phyloP scores from a whole-genome alignment of 1,284 basidiomycete genomes.

The Ustilago crameri region DNA sequence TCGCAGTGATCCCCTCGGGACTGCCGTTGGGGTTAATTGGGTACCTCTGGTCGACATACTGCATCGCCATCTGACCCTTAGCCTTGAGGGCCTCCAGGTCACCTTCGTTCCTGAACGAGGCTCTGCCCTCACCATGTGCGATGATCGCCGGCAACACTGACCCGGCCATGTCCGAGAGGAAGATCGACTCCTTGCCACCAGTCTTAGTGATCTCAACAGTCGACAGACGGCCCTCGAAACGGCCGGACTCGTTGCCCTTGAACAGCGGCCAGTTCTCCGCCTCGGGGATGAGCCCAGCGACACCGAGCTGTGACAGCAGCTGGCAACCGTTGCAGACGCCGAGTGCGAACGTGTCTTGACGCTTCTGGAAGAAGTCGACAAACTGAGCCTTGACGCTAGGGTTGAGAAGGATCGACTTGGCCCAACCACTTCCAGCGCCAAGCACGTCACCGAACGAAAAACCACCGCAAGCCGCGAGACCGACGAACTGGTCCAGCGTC shows the following conservation, averaged over 20 bases:
- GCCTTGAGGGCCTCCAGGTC: constrained; percentile 35
- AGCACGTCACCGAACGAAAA: constrained; percentile 99
- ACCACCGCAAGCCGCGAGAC: constrained; percentile 93
- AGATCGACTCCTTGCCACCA: constrained; percentile 74
- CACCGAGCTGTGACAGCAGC: constrained; percentile 86
- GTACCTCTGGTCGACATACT: constrained; percentile 62
- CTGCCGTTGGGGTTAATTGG: constrained; percentile 89
- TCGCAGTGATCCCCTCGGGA: constrained; percentile 84
- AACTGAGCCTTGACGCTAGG: constrained; percentile 80
- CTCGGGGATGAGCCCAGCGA: constrained; percentile 79
- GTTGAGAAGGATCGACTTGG: constrained; percentile 89
- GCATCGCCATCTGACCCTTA: constrained; percentile 50
- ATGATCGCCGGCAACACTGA: constrained; percentile 89
- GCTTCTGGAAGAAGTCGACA: constrained; percentile 78
- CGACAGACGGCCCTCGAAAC: constrained; percentile 88
- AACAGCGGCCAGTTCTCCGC: constrained; percentile 87
- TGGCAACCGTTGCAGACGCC: constrained; percentile 99
- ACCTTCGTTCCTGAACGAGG: constrained; percentile 73
- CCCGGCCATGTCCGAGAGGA: constrained; percentile 87
- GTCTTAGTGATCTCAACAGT: constrained; percentile 79
- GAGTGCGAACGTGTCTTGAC: constrained; percentile 84
- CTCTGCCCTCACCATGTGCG: constrained; percentile 95
- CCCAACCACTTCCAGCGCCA: constrained; percentile 98
- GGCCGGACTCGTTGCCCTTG: constrained; percentile 86
- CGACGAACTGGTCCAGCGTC: constrained; percentile 79